Percentiles rank a stretch among this genome's conserved stretches.
Conservation (phyloP, 306 rosid species). For the cucumber (Cucumis sativus) region Cucumber_9930_V3 NC_026657.2:40023001-40023500, state of each 20-base stretch:
- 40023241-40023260: constrained; percentile 49
- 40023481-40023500: too few species aligned
- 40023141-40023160: constrained; percentile 25
- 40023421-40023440: too few species aligned
- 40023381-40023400: too few species aligned
- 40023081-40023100: too few species aligned
- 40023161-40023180: constrained; percentile 19
- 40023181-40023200: constrained; percentile 48
- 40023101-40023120: background rate
- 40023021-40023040: constrained; percentile 84
- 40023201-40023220: constrained; percentile 81
- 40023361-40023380: too few species aligned
- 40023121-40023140: constrained; percentile 91
- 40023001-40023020: constrained; percentile 73
- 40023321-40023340: background rate
- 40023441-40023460: too few species aligned
- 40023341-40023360: background rate
- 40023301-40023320: constrained; percentile 7
- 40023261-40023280: constrained; percentile 31
- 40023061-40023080: background rate
- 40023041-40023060: constrained; percentile 16
- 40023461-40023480: too few species aligned
- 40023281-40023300: background rate
- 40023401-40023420: too few species aligned
- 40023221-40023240: constrained; percentile 41